These are phyloP conservation scores for Helotiales sp. DNA, from an alignment of 2,329 filamentous ascomycete species.

Conservation along the genomic window DNA sequence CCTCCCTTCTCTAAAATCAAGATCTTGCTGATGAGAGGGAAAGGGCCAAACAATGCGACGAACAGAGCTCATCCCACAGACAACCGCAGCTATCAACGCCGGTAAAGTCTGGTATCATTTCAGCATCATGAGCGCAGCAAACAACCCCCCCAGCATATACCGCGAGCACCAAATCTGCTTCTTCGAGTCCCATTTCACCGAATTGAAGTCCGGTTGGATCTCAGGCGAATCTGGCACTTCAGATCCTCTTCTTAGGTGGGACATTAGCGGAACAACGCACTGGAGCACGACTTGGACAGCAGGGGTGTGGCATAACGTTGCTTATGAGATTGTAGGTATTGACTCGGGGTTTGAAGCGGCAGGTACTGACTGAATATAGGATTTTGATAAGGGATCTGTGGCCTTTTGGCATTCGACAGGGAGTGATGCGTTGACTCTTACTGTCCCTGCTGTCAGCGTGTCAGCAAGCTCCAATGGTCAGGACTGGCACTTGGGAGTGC, in stretches of 20 bases:
- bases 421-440: constrained; percentile 53
- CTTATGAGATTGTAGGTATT: constrained; percentile 61
- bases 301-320: constrained; percentile 73
- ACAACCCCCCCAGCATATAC: constrained; percentile 59
- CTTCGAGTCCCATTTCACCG: constrained; percentile 73
- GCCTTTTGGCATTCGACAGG: constrained; percentile 72
- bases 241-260: constrained; percentile 63
- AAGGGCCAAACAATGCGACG: constrained; percentile 67
- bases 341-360: neutral
- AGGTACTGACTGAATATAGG: constrained; percentile 29
- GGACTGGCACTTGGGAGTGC: constrained; percentile 72
- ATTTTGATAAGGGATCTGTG: constrained; percentile 63
- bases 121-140: constrained; percentile 58
- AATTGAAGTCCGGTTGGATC: constrained; percentile 69
- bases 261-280: constrained; percentile 57
- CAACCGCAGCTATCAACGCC: constrained; percentile 60
- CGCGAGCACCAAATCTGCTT: constrained; percentile 67
- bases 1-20: neutral
- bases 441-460: constrained; percentile 59
- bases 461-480: constrained; percentile 65
- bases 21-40: neutral
- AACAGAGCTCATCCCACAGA: constrained; percentile 73
- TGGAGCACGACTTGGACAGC: constrained; percentile 64
- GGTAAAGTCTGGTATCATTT: constrained; percentile 73
- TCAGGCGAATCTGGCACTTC: constrained; percentile 45